Percentiles rank a stretch among this genome's conserved stretches.
Evolutionary conservation across 2,329 filamentous ascomycete species (phyloP).

Genomic region (Coniochaeta prunicola): DNA sequence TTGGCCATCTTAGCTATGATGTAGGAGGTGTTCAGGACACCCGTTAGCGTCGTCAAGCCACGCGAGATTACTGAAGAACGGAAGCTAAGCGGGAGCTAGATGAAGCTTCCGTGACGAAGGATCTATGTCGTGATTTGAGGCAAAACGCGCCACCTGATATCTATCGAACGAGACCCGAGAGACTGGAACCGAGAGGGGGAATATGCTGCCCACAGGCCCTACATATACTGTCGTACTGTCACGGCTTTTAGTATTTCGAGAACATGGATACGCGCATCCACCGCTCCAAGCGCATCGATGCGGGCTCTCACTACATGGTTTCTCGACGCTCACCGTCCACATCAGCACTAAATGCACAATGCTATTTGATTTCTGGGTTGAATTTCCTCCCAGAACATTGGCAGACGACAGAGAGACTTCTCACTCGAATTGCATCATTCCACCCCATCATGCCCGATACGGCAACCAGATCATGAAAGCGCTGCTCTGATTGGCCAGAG

Average conservation of each 20-base stretch:
- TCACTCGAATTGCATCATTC: not conserved
- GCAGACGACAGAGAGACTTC: not conserved
- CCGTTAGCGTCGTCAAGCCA: not conserved
- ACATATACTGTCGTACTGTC: not conserved
- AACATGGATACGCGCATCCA: not conserved
- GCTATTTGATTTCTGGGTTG: not conserved
- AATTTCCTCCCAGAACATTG: not conserved
- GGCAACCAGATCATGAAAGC: not conserved
- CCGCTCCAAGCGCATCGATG: not conserved
- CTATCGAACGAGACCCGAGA: not conserved
- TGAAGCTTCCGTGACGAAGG: not conserved
- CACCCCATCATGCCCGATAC: not conserved
- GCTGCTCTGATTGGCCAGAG: not conserved
- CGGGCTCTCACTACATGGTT: not conserved
- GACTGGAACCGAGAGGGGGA: not conserved
- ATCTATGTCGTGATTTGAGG: not conserved
- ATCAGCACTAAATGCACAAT: not conserved
- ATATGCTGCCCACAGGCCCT: not conserved
- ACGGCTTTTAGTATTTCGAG: not conserved
- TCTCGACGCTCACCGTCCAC: not conserved
- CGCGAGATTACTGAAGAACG: not conserved
- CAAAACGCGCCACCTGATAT: not conserved
- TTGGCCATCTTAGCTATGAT: not conserved
- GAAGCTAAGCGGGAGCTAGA: not conserved
- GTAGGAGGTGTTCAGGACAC: not conserved